phyloP scores from a whole-genome alignment of 192 early-diverging fungal species.

The Entomortierella chlamydospora region DNA sequence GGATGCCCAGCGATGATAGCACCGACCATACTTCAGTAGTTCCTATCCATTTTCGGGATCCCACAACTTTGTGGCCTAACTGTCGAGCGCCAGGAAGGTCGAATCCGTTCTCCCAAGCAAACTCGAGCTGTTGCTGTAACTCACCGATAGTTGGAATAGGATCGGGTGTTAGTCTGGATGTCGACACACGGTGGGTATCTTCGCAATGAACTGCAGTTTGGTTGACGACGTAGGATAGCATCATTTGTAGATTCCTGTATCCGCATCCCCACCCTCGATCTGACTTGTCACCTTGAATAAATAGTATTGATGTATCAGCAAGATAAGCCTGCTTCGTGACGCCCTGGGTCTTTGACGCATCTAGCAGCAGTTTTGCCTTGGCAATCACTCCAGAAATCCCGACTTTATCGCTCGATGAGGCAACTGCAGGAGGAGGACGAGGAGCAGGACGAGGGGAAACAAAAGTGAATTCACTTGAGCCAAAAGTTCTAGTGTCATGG shows the following conservation, averaged over 20 bases:
- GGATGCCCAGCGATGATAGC: slow-evolving; percentile 66
- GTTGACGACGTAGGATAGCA: slow-evolving; percentile 62
- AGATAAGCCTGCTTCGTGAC: slow-evolving; percentile 37
- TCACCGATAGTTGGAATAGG: slow-evolving; percentile 25
- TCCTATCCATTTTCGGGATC: slow-evolving; percentile 78
- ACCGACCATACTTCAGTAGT: slow-evolving; percentile 76
- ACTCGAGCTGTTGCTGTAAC: slow-evolving; percentile 37
- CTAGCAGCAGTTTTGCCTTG: slow-evolving; percentile 17
- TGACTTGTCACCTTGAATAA: slow-evolving; percentile 29
- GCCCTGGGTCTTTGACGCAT: slow-evolving; percentile 15
- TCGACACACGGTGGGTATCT: not conserved
- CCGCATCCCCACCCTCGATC: slow-evolving; percentile 80
- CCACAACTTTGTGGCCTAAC: slow-evolving; percentile 61
- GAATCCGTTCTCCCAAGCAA: slow-evolving; percentile 56
- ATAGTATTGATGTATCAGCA: slow-evolving; percentile 24
- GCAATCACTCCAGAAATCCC: slow-evolving; percentile 11
- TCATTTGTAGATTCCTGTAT: slow-evolving; percentile 78
- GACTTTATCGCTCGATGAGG: not conserved
- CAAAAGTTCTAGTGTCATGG: not conserved
- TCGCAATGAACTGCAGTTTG: slow-evolving; percentile 4
- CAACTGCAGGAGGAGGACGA: too few species aligned
- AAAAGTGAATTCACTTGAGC: not conserved
- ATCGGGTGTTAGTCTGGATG: not conserved
- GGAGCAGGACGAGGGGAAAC: not conserved
- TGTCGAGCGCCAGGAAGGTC: slow-evolving; percentile 69